Evolutionary conservation across 2,329 filamentous ascomycete genomes (phyloP).

Genomic region (Fusarium nodosum): DNA sequence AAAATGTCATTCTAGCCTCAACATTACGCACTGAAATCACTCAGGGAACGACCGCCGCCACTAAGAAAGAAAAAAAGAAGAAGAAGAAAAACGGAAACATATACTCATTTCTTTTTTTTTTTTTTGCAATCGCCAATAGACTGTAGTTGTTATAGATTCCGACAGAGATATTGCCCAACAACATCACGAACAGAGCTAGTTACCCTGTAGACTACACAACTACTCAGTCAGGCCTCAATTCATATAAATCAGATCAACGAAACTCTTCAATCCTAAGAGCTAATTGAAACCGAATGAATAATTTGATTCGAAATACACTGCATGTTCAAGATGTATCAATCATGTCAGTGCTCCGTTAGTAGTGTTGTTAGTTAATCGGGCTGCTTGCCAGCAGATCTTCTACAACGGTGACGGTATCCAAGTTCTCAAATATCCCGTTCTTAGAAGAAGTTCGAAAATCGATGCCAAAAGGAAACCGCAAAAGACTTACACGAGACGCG

Average conservation of each 20-base stretch:
- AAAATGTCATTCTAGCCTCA: neutral
- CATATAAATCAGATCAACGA: neutral
- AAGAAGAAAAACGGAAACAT: too few relatives aligned
- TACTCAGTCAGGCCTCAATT: neutral
- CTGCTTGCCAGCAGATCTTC: neutral
- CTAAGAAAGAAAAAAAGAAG: too few relatives aligned
- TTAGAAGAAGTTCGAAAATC: too few relatives aligned
- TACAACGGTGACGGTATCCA: neutral
- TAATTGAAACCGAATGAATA: neutral
- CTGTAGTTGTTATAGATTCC: accelerated
- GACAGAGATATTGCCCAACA: neutral
- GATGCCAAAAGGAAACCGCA: neutral
- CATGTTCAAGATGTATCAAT: accelerated
- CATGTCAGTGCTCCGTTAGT: neutral
- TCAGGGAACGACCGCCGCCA: too few relatives aligned
- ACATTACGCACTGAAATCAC: neutral
- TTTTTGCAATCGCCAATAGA: neutral
- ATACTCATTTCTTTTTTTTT: neutral
- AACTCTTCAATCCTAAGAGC: neutral
- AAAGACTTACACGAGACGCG: too few relatives aligned
- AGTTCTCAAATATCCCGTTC: too few relatives aligned
- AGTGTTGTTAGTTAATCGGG: neutral
- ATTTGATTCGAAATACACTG: neutral
- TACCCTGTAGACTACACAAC: neutral
- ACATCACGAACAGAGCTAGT: neutral